Base-by-base conservation (phyloP, 139 green algal genomes). In the Raphidocelis subcapitata region DNA sequence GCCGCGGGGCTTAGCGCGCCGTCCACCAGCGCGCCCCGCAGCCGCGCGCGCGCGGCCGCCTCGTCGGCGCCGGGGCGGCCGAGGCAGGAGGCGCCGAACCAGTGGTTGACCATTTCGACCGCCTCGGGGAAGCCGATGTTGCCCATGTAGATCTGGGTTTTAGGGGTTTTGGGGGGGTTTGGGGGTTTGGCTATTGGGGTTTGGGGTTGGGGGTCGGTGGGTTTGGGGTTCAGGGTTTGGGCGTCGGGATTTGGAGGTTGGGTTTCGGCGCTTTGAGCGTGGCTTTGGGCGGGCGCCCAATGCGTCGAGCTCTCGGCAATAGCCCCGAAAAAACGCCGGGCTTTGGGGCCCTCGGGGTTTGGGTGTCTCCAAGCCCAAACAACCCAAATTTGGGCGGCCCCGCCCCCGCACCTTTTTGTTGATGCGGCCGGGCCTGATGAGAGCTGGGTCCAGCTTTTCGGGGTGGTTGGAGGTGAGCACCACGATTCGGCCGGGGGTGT, bases 381-480 rank as follows among this genome's bases (percentile, higher is more conserved):
- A 21, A 16, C 18, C 57, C 20, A 21, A 16, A 65, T 16, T 21
- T 65, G 20, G 26, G 26, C 57, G 16, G 26, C 57, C 16, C 15
- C 20, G n/a, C n/a, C n/a, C n/a, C n/a, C n/a, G n/a, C n/a, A n/a
- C n/a, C n/a, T 74, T 69, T 8, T 28, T 78, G 72, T 87, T 84
- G 62, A 84, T 84, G 46, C 83, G 66, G 57, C 84, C 84, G 47
- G 82, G 82, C 0, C 82, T 66, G 28, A 90, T 81, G 4, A 90
- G 82, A 4, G 85, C 85, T 31, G 85, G 85, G 69, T 90, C 85
- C 35, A 90, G 79, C 54, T 78, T 83, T 37, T 82, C 75, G 21
- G 84, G 84, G 72, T 88, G 85, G 72, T 90, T 90, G 32, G 80
- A 86, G n/a, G 85, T 87, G 80, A 90, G 85, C 55, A 90, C 72